Evolutionary conservation across 129 eudicot species (phyloP).

Genomic region (Cynara cardunculus): DNA sequence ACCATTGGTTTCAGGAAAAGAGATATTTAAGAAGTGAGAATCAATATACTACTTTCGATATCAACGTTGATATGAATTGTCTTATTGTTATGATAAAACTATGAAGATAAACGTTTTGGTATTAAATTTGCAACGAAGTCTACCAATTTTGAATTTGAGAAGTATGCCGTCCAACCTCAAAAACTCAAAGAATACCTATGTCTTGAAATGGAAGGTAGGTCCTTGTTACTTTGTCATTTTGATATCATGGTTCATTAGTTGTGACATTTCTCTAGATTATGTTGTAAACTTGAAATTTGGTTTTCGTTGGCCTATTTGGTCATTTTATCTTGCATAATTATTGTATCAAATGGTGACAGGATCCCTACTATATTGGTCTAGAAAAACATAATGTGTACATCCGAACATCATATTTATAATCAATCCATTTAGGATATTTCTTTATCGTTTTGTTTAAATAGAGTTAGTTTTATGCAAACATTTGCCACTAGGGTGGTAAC

Average conservation of each 20-base stretch:
- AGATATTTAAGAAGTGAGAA: background rate
- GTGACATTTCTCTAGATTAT: background rate
- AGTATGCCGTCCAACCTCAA: background rate
- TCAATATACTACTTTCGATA: background rate
- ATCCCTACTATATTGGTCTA: background rate
- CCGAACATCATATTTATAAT: constrained; percentile 18
- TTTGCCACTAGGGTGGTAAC: constrained; percentile 38
- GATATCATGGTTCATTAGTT: background rate
- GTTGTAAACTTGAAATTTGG: background rate
- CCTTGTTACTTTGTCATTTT: background rate
- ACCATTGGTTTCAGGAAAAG: background rate
- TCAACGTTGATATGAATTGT: background rate
- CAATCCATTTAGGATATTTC: constrained; percentile 3
- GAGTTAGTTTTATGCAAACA: constrained; percentile 44
- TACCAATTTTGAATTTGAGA: background rate
- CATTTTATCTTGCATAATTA: background rate
- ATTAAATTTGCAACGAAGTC: background rate
- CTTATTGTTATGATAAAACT: background rate
- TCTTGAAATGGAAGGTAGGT: no score
- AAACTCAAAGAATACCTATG: no score
- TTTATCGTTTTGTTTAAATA: constrained; percentile 5
- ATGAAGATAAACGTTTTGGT: background rate
- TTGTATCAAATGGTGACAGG: background rate
- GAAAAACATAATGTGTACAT: constrained; percentile 11
- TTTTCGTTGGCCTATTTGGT: background rate